phyloP scores from a whole-genome alignment of 768 basidiomycete genomes.

The Rhizopogon sp. region DNA sequence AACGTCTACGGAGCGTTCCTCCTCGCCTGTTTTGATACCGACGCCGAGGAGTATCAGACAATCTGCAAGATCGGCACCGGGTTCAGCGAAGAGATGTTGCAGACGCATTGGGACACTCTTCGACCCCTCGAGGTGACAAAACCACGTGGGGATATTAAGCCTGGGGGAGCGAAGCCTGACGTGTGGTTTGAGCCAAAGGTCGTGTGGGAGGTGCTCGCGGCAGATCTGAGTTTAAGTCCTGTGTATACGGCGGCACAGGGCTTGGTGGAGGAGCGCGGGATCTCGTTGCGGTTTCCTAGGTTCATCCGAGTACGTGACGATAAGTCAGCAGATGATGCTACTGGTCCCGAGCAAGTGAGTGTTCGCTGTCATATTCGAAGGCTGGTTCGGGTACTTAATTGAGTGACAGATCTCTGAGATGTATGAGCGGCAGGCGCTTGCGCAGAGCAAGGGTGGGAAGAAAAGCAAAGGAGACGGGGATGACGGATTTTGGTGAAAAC shows the following conservation, averaged over 20 bases:
- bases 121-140: slow-evolving; percentile 71
- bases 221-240: slow-evolving; percentile 94
- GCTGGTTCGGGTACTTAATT: not conserved
- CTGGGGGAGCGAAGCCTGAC: slow-evolving; percentile 93
- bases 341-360: slow-evolving; percentile 84
- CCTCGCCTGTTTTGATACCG: slow-evolving; percentile 93
- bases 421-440: slow-evolving; percentile 85
- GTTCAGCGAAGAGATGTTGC: slow-evolving; percentile 88
- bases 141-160: slow-evolving; percentile 77
- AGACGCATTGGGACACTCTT: slow-evolving; percentile 74
- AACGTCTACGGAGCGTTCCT: slow-evolving; percentile 98
- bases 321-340: slow-evolving; percentile 89
- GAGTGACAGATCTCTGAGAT: slow-evolving; percentile 77
- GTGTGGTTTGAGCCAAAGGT: slow-evolving; percentile 97
- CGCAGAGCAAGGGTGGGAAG: slow-evolving; percentile 68
- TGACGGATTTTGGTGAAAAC: slow-evolving; percentile 72
- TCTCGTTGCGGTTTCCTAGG: slow-evolving; percentile 94
- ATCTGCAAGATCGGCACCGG: slow-evolving; percentile 99
- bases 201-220: slow-evolving; percentile 98
- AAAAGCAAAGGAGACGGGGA: slow-evolving; percentile 58
- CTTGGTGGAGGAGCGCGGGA: slow-evolving; percentile 83
- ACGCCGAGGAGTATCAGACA: slow-evolving; percentile 92
- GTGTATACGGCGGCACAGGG: slow-evolving; percentile 95
- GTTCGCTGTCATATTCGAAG: not conserved
- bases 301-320: slow-evolving; percentile 93